These are phyloP conservation scores for Auriscalpium microsporum DNA, from an alignment of 768 basidiomycete genomes.

Conservation along the genomic window DNA sequence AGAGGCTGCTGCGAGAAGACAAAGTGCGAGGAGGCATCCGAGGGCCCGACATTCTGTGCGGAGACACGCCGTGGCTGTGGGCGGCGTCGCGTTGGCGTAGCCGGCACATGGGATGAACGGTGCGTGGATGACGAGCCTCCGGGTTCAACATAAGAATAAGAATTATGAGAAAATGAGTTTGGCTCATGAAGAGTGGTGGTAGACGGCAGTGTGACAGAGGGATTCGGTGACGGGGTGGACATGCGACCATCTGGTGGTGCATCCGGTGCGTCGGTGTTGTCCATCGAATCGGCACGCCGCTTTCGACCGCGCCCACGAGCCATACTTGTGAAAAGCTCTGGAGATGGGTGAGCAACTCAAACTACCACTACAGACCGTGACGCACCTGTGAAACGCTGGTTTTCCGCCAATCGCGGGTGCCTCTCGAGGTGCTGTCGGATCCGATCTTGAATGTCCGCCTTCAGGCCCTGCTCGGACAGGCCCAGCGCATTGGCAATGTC, in stretches of 20 bases:
- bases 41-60: not conserved
- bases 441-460: not conserved
- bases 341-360: not conserved
- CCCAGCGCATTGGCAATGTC: not conserved
- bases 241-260: not conserved
- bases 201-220: not conserved
- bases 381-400: not conserved
- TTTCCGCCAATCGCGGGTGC: not conserved
- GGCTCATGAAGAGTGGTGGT: too few relatives aligned
- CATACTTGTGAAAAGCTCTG: not conserved
- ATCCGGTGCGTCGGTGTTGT: not conserved
- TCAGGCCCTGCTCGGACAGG: not conserved
- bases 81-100: not conserved
- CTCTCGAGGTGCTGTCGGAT: not conserved
- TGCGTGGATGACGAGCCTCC: not conserved
- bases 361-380: too few relatives aligned
- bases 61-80: not conserved
- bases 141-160: not conserved
- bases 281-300: not conserved
- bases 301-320: not conserved
- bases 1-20: not conserved
- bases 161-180: not conserved
- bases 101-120: not conserved
- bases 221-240: not conserved
- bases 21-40: not conserved